These are phyloP conservation scores for Dryadomyces sulphureus DNA, from an alignment of 2,329 filamentous ascomycete genomes.

Conservation along the genomic window DNA sequence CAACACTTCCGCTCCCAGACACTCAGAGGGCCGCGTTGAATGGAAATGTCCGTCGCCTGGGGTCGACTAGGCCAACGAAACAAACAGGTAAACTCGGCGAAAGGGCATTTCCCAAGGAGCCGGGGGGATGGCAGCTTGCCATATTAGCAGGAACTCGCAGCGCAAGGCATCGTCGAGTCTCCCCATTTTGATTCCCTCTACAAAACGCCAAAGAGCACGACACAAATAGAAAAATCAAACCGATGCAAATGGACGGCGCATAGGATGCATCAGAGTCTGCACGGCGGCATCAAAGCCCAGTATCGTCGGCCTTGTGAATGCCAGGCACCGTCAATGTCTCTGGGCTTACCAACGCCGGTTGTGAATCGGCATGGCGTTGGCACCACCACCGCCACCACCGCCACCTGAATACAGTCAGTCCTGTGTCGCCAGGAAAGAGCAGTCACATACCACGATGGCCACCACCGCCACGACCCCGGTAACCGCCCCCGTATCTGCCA, in stretches of 20 bases:
- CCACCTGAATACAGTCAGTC: too few relatives aligned
- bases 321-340: background rate
- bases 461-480: constrained; percentile 47
- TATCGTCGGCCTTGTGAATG: background rate
- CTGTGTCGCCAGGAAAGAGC: too few relatives aligned
- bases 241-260: background rate
- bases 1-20: background rate
- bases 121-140: background rate
- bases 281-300: background rate
- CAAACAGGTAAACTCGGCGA: background rate
- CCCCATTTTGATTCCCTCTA: background rate
- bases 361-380: constrained; percentile 34
- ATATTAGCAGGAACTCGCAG: background rate
- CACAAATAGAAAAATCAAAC: background rate
- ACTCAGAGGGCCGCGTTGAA: background rate
- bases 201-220: constrained; percentile 1
- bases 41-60: too few relatives aligned
- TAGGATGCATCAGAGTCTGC: background rate
- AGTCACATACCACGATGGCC: constrained; percentile 20
- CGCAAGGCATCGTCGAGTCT: background rate
- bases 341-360: constrained; percentile 34
- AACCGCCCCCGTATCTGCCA: constrained; percentile 58
- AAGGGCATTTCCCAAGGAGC: background rate
- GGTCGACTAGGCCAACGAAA: background rate
- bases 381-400: constrained; percentile 21